Evolutionary conservation across 306 rosid genomes (phyloP).

Genomic region (Vigna angularis): DNA sequence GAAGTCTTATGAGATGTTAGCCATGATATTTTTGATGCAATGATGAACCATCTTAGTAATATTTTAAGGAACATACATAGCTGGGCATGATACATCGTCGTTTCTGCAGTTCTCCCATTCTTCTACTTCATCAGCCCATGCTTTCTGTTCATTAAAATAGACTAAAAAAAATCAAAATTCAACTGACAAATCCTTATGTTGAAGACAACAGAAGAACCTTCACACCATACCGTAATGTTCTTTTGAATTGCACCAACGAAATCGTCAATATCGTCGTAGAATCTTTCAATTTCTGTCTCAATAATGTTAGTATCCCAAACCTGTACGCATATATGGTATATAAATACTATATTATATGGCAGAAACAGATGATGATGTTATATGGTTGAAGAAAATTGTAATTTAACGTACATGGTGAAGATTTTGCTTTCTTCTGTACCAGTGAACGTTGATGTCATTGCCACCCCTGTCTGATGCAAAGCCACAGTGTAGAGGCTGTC

Average conservation of each 20-base stretch:
- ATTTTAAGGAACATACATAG: background rate
- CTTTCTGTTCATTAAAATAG: constrained; percentile 52
- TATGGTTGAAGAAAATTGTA: background rate
- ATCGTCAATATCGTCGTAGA: constrained; percentile 53
- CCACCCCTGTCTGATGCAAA: constrained; percentile 78
- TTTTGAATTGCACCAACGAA: constrained; percentile 60
- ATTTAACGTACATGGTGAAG: constrained; percentile 79
- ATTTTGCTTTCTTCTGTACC: constrained; percentile 77
- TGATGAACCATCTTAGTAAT: no score
- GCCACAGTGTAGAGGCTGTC: constrained; percentile 94
- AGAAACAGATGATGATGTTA: no score
- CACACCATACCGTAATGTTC: constrained; percentile 70
- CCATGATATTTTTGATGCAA: no score
- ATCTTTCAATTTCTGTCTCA: constrained; percentile 71
- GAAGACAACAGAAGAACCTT: constrained; percentile 3
- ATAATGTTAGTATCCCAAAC: constrained; percentile 82
- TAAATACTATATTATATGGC: no score
- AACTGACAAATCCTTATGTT: background rate
- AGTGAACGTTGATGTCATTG: constrained; percentile 66
- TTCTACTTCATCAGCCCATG: constrained; percentile 67
- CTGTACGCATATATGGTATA: constrained; percentile 35
- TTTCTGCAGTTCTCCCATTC: constrained; percentile 47
- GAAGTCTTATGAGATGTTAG: no score
- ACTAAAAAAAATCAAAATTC: background rate
- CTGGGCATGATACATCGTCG: constrained; percentile 44